These are phyloP conservation scores for Talaromyces sp. DNA, from an alignment of 2,329 filamentous ascomycete species.

Conservation along the genomic window DNA sequence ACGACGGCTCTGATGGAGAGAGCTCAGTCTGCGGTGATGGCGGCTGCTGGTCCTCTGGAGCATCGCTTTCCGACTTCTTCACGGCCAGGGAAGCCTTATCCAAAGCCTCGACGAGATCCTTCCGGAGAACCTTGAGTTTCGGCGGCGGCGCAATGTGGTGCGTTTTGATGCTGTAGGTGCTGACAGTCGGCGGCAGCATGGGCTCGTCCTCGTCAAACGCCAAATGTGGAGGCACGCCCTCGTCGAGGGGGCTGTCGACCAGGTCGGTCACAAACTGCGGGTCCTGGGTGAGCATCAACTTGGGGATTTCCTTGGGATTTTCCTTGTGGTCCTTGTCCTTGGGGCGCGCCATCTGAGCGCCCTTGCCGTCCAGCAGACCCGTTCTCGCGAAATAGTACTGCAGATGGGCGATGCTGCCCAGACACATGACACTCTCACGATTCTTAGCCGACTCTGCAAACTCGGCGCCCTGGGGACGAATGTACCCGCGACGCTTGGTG, in stretches of 20 bases:
- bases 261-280: slow-evolving; percentile 38
- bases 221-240: slow-evolving; percentile 37
- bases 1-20: slow-evolving; percentile 11
- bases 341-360: slow-evolving; percentile 74
- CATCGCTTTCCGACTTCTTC: slow-evolving; percentile 37
- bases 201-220: slow-evolving; percentile 59
- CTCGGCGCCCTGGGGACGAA: slow-evolving; percentile 78
- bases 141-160: slow-evolving; percentile 80
- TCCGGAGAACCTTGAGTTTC: slow-evolving; percentile 71
- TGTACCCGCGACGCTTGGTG: slow-evolving; percentile 68
- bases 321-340: slow-evolving; percentile 46
- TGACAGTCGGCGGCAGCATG: slow-evolving; percentile 94
- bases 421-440: slow-evolving; percentile 88
- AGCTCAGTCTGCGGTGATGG: slow-evolving; percentile 25
- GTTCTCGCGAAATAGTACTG: slow-evolving; percentile 98
- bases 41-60: slow-evolving; percentile 17
- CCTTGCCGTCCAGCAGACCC: slow-evolving; percentile 87
- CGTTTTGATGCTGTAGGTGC: slow-evolving; percentile 85
- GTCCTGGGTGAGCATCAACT: slow-evolving; percentile 33
- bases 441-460: slow-evolving; percentile 88
- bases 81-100: slow-evolving; percentile 65
- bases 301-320: slow-evolving; percentile 38
- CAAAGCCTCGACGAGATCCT: slow-evolving; percentile 62
- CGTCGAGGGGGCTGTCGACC: slow-evolving; percentile 49
- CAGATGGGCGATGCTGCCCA: slow-evolving; percentile 93